Percentiles rank a stretch among this genome's conserved stretches.
Evolutionary conservation across 2,329 filamentous ascomycete genomes (phyloP).

Genomic region (Verticillium tricorpus): DNA sequence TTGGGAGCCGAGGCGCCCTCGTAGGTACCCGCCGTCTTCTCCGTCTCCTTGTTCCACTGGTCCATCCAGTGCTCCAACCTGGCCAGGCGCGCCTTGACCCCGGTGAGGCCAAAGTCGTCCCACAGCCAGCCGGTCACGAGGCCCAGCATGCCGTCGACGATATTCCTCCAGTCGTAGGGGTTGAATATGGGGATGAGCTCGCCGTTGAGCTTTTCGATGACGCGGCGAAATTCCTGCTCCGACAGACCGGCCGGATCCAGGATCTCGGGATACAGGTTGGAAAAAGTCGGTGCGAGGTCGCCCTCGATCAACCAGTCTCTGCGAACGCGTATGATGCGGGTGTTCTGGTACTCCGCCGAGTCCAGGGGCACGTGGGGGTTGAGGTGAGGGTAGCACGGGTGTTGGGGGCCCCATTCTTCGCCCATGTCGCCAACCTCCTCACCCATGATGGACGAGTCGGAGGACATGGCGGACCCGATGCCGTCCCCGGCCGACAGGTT

Average conservation of each 20-base stretch:
- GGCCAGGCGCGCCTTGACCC: constrained; percentile 66
- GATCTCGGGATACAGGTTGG: constrained; percentile 94
- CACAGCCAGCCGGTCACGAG: constrained; percentile 88
- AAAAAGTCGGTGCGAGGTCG: constrained; percentile 88
- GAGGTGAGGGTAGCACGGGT: constrained; percentile 90
- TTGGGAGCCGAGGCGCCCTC: constrained; percentile 55
- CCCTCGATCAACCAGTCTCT: constrained; percentile 89
- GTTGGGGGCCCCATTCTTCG: constrained; percentile 85
- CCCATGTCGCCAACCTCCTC: constrained; percentile 63
- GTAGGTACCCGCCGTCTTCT: constrained; percentile 47
- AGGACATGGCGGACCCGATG: constrained; percentile 52
- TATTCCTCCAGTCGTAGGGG: constrained; percentile 71
- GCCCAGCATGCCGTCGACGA: constrained; percentile 74
- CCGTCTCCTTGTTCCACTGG: constrained; percentile 75
- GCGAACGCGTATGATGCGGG: constrained; percentile 85
- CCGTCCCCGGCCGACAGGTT: constrained; percentile 44
- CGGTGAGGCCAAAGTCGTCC: constrained; percentile 81
- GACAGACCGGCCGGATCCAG: constrained; percentile 76
- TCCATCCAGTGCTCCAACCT: constrained; percentile 78
- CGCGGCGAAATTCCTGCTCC: constrained; percentile 78
- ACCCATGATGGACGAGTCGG: constrained; percentile 58
- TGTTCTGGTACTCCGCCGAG: constrained; percentile 69
- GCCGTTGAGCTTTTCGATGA: constrained; percentile 79
- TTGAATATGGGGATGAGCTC: constrained; percentile 74
- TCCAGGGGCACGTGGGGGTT: constrained; percentile 84